Conservation (phyloP, 2,329 filamentous ascomycete species). For the Fusarium agapanthi region DNA sequence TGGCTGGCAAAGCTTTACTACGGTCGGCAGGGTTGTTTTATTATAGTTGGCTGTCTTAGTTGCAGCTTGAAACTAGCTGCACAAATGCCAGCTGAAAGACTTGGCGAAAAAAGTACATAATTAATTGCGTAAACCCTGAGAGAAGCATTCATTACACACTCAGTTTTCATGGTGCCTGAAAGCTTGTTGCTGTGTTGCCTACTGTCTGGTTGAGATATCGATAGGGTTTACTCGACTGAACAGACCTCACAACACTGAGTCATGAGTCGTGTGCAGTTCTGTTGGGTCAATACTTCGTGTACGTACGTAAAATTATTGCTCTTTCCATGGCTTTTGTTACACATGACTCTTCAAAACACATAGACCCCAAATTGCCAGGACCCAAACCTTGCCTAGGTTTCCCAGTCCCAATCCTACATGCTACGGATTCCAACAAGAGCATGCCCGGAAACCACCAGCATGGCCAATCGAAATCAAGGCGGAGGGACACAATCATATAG, state of each 20-base stretch:
- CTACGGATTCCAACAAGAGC: conserved; percentile 41
- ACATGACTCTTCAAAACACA: conserved; percentile 34
- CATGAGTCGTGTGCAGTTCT: conserved; percentile 10
- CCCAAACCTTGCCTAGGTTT: conserved; percentile 23
- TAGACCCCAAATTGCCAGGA: conserved; percentile 17
- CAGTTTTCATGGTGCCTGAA: background rate
- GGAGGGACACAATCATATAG: background rate
- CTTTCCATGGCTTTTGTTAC: conserved; percentile 43
- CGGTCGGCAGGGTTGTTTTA: background rate
- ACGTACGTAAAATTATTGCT: conserved; percentile 39
- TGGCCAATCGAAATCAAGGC: conserved; percentile 21
- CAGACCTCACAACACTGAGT: background rate
- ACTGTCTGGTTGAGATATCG: background rate
- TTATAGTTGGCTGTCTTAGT: background rate
- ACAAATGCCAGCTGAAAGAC: background rate
- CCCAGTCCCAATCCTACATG: conserved; percentile 37
- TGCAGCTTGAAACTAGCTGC: background rate
- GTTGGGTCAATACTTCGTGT: conserved; percentile 6
- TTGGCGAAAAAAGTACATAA: background rate
- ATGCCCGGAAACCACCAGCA: conserved; percentile 36
- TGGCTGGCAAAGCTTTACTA: background rate
- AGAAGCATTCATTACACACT: background rate
- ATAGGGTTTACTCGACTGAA: background rate
- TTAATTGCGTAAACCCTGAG: background rate
- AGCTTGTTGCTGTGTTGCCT: background rate